Base-by-base conservation (phyloP, 208 protist genomes). In the Leishmania guyanensis region DNA sequence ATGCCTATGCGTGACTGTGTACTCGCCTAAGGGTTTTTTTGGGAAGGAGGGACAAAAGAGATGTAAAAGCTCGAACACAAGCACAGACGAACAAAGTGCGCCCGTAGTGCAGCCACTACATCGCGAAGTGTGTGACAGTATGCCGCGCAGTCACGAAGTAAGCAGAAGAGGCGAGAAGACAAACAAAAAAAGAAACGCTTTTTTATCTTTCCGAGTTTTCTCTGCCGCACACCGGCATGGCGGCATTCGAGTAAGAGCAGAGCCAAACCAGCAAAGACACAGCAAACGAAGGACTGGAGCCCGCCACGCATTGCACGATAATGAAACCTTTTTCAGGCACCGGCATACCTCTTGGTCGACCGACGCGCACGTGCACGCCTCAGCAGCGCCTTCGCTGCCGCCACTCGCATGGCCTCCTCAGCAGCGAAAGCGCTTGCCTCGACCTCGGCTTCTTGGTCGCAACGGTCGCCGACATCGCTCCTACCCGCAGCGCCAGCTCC, bases 331-430 rank as follows among this genome's bases (percentile, higher is more conserved):
- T 14, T 2, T 76, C 29, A 62, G 72, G 39, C 16, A 14, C 73
- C 54, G 9, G 9, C 73, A 56, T 50, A 29, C 2, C 36, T 6
- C 53, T 36, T 50, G 62, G n/a, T 12, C 14, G n/a, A 50, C 39
- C 29, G 62, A 20, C 39, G 76, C n/a, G 48, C 62, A 0, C 82
- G 82, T 43, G 71, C 82, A 8, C 82, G 82, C 26, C 82, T 77
- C 72, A 85, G 66, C 77, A 85, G n/a, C 71, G 8, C 22, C 53
- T 79, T 85, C 5, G 82, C 82, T 0, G 82, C 77, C 48, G 78
- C 82, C 22, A 85, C 68, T 46, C 60, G 58, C 72, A 20, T 36
- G 33, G 43, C 72, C 77, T 81, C 76, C 56, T 84, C 81, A 17
- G 39, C 72, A 2, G 54, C 53, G 14, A 56, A 12, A 16, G n/a